Evolutionary conservation across 768 basidiomycete genomes (phyloP).

Genomic region (Lactifluus echinatus): DNA sequence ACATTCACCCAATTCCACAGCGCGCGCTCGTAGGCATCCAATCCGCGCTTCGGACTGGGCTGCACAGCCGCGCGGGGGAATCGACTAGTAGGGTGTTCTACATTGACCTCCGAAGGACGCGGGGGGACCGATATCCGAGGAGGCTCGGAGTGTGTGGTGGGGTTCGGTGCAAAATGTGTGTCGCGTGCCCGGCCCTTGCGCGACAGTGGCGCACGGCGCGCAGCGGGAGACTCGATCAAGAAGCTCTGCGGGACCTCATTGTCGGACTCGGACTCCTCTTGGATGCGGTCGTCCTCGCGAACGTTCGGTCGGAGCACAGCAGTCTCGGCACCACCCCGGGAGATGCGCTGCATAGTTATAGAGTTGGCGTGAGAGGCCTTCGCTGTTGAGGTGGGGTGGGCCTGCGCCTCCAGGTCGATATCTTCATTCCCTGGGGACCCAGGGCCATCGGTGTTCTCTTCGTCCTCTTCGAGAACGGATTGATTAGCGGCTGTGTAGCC

Average conservation of each 20-base stretch:
- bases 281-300: slow-evolving; percentile 52
- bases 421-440: slow-evolving; percentile 32
- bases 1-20: slow-evolving; percentile 99
- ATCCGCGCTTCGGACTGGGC: slow-evolving; percentile 50
- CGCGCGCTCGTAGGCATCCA: slow-evolving; percentile 83
- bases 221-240: slow-evolving; percentile 61
- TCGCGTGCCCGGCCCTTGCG: slow-evolving; percentile 33
- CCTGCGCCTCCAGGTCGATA: slow-evolving; percentile 50
- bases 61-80: slow-evolving; percentile 22
- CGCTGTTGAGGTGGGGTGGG: slow-evolving; percentile 30
- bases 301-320: slow-evolving; percentile 61
- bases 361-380: slow-evolving; percentile 29
- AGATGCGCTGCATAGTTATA: slow-evolving; percentile 43
- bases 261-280: slow-evolving; percentile 58
- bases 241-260: slow-evolving; percentile 83
- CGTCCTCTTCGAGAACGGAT: slow-evolving; percentile 64
- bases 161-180: slow-evolving; percentile 4
- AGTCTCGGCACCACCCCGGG: slow-evolving; percentile 55
- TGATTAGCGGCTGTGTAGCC: slow-evolving; percentile 72
- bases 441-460: slow-evolving; percentile 40
- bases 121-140: slow-evolving; percentile 53
- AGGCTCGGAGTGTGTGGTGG: slow-evolving; percentile 13
- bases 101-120: slow-evolving; percentile 54
- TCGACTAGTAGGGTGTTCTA: slow-evolving; percentile 26
- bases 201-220: slow-evolving; percentile 23